Evolutionary conservation across 2,329 filamentous ascomycete genomes (phyloP), one percentile per base, ranked within the genome.

Genomic region (Capronia epimyces): DNA sequence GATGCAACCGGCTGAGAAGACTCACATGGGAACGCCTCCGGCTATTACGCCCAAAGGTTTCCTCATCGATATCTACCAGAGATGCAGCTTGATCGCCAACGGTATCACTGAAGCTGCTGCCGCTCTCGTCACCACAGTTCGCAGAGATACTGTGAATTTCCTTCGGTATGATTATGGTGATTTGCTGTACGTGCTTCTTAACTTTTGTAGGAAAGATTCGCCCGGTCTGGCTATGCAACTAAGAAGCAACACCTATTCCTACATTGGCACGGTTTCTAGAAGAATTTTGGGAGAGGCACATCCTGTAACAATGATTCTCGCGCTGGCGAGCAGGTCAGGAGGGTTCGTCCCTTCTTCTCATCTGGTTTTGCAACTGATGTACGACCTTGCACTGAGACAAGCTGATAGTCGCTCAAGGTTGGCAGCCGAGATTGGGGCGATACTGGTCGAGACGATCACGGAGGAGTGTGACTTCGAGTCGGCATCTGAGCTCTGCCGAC

Each of bases 271-370:
- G 15, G 2, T 46, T 29, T 44, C 52, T 25, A 48, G 15, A 12
- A 49, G 15, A 15, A 4, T 51, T 16, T 37, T 55, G 9, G 27
- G 12, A 25, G 20, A 37, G 6, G 42, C 9, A 6, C 47, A 55
- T 40, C 52, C 52, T 13, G 12, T 51, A 1, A 18, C 21, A 20
- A 48, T 45, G 48, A 41, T 49, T 22, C 29, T 55, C 5, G 22
- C 44, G 6, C 25, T 54, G 20, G 6, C 27, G 2, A 12, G 5
- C 1, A 18, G n/a, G n/a, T 9, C n/a, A 25, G 18, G 41, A 18
- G 22, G 25, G 10, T 16, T 13, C 5, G 9, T 12, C 9, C 40
- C 7, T n/a, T 25, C 32, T 18, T 18, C 10, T 16, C 13, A 12
- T 6, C 10, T 25, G 12, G 10, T 54, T 16, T n/a, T 45, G 32